A percentile compares a stretch with the other conserved stretches of the same genome.
phyloP scores from a whole-genome alignment of 139 green algal genomes.

The Picochlorum sp. region DNA sequence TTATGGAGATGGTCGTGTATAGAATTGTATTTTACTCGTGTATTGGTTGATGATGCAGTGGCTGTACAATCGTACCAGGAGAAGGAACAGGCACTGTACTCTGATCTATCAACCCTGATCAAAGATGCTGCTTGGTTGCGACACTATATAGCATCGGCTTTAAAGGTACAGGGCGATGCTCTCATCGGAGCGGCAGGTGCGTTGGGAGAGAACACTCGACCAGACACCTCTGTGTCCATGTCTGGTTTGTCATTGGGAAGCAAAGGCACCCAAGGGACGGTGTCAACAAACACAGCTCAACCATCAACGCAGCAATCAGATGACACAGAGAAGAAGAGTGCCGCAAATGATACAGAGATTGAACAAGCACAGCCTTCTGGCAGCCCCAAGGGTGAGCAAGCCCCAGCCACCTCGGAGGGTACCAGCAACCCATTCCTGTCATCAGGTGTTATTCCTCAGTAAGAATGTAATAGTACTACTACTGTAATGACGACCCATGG shows the following conservation, averaged over 20 bases:
- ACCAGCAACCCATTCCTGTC: constrained; percentile 5
- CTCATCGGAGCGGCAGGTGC: constrained; percentile 1
- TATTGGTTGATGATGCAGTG: constrained; percentile 1
- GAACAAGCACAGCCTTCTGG: background rate
- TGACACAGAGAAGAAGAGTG: too few species aligned
- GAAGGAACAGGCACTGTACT: constrained; percentile 43
- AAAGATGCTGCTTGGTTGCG: constrained; percentile 20
- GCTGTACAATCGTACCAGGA: constrained; percentile 29
- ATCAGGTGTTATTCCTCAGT: constrained; percentile 5
- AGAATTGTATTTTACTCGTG: background rate
- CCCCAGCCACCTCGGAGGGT: background rate
- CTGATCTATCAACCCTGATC: constrained; percentile 25
- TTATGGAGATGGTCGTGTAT: background rate
- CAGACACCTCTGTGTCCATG: constrained; percentile 2
- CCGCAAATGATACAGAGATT: too few species aligned
- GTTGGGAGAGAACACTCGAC: constrained; percentile 3
- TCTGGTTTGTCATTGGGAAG: background rate
- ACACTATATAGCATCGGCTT: constrained; percentile 21
- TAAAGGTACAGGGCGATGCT: constrained; percentile 11
- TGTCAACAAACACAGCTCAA: too few species aligned
- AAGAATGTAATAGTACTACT: background rate
- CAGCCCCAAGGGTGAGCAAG: background rate
- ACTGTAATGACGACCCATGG: too few species aligned
- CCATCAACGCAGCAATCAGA: too few species aligned
- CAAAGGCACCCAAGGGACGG: background rate